These are phyloP conservation scores for Iris pallida DNA, from an alignment of 116 monocot genomes.

Conservation along the genomic window DNA sequence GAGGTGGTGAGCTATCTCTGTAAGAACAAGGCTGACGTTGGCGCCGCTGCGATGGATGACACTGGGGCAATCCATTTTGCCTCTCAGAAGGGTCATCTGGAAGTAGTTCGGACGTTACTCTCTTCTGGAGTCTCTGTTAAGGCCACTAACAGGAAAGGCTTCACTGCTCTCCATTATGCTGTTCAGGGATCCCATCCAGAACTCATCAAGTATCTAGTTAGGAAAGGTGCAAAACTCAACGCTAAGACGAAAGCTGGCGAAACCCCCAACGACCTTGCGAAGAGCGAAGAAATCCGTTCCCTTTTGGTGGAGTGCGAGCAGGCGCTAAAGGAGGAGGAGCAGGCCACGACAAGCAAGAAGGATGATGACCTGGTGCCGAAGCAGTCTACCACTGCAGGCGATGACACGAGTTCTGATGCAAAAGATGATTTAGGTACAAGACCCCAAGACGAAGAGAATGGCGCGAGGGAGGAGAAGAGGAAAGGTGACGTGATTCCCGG, in stretches of 20 bases:
- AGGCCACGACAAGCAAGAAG: neutral
- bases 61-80: constrained; percentile 92
- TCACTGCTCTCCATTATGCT: constrained; percentile 87
- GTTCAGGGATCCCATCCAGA: constrained; percentile 67
- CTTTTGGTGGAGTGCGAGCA: constrained; percentile 40
- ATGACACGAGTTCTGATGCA: neutral
- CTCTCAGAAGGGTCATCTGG: constrained; percentile 81
- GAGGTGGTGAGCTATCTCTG: constrained; percentile 78
- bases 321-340: constrained; percentile 19
- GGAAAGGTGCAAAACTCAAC: constrained; percentile 56
- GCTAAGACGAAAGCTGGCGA: constrained; percentile 73
- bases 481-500: constrained; percentile 22
- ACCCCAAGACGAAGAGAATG: constrained; percentile 14
- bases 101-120: constrained; percentile 54
- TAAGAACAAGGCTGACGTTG: constrained; percentile 75
- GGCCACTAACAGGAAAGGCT: constrained; percentile 70
- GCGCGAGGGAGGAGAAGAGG: constrained; percentile 37
- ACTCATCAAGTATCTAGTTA: constrained; percentile 63
- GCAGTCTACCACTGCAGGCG: constrained; percentile 14
- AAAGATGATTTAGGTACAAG: constrained; percentile 5
- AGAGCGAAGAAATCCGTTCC: constrained; percentile 41
- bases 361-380: neutral
- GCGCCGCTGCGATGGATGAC: constrained; percentile 91
- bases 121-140: constrained; percentile 62
- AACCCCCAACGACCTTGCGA: constrained; percentile 53